Percentiles rank a stretch among this genome's conserved stretches.
phyloP scores from a whole-genome alignment of 768 basidiomycete genomes.

The Leccinum variicolor region DNA sequence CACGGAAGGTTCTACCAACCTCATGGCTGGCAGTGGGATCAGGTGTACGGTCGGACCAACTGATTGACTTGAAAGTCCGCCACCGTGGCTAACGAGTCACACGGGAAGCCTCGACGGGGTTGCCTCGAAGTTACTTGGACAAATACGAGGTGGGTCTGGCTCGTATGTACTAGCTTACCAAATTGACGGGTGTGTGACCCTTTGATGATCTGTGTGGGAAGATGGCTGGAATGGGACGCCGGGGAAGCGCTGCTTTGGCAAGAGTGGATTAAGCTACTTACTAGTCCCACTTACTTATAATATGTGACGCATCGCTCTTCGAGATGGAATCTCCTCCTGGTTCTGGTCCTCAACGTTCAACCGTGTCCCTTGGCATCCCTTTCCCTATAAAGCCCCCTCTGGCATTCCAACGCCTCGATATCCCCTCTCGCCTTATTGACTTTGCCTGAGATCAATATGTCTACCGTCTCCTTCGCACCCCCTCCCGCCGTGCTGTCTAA shows the following conservation, averaged over 20 bases:
- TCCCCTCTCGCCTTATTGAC: background rate
- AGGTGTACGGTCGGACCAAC: background rate
- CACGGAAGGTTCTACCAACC: background rate
- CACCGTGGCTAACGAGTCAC: background rate
- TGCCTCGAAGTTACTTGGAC: background rate
- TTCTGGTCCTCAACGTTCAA: background rate
- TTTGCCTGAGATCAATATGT: slow-evolving; percentile 3
- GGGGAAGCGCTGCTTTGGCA: background rate
- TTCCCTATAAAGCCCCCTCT: background rate
- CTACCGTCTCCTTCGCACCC: slow-evolving; percentile 22
- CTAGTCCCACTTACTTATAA: background rate
- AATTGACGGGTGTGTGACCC: background rate
- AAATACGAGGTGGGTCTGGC: background rate
- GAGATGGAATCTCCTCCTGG: background rate
- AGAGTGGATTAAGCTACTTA: background rate
- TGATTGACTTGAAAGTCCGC: background rate
- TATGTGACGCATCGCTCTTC: background rate
- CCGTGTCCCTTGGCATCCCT: background rate
- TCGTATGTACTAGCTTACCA: too few relatives aligned
- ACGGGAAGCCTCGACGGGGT: background rate
- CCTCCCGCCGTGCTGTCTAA: slow-evolving; percentile 11
- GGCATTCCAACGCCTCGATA: background rate
- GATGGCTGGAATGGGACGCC: background rate
- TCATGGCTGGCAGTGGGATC: background rate
- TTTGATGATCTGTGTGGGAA: background rate